Evolutionary conservation across 2,329 filamentous ascomycete species (phyloP).

Genomic region (Didymella pinodella): DNA sequence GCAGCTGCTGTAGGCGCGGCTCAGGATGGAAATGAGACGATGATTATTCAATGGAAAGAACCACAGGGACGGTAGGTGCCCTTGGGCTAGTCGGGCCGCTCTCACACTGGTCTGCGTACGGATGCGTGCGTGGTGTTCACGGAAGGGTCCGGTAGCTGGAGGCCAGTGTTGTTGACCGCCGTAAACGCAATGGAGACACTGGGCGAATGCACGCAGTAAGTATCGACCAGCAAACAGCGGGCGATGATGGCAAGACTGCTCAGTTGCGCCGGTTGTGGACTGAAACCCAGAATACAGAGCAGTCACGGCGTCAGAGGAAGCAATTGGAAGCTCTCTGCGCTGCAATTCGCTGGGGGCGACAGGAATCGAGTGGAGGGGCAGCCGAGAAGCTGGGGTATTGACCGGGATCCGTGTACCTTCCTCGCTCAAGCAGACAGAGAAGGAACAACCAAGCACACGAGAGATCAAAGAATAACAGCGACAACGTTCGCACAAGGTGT

Average conservation of each 20-base stretch:
- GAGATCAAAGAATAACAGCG: constrained; percentile 8
- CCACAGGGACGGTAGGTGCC: constrained; percentile 21
- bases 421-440: constrained; percentile 5
- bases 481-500: constrained; percentile 13
- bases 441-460: neutral
- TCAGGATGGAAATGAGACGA: constrained; percentile 10
- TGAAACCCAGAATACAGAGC: constrained; percentile 30
- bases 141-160: constrained; percentile 28
- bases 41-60: constrained; percentile 14
- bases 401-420: constrained; percentile 15
- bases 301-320: constrained; percentile 42
- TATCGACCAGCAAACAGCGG: constrained; percentile 12
- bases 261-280: constrained; percentile 29
- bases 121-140: constrained; percentile 22
- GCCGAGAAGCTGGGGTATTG: constrained; percentile 25
- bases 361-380: constrained; percentile 25
- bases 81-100: constrained; percentile 24
- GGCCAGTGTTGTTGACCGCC: constrained; percentile 14
- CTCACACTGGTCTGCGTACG: constrained; percentile 23
- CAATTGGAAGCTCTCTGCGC: constrained; percentile 33
- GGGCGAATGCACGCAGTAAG: constrained; percentile 12
- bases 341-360: constrained; percentile 36
- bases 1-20: constrained; percentile 15
- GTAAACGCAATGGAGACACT: constrained; percentile 20
- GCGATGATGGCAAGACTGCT: constrained; percentile 16